Conservation (phyloP, 352 stramenopile species). For the Hyaloperonospora brassicae region DNA sequence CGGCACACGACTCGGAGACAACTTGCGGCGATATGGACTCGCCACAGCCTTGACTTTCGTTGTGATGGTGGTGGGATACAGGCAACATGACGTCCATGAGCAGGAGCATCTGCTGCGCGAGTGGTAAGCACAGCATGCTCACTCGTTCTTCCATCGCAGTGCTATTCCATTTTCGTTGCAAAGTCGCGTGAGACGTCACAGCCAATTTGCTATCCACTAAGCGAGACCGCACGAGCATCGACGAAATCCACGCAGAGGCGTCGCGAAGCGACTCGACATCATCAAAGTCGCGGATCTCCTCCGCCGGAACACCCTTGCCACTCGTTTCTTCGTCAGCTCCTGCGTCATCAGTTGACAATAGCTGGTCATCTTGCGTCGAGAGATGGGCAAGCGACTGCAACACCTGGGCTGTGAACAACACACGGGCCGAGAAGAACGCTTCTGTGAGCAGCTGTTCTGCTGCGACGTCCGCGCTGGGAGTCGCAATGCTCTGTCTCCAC, state of each 20-base stretch:
- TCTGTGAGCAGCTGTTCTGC: constrained; percentile 40
- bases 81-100: constrained; percentile 50
- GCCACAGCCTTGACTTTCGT: constrained; percentile 7
- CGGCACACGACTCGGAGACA: constrained; percentile 33
- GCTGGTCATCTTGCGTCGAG: constrained; percentile 12
- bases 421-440: constrained; percentile 44
- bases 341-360: neutral
- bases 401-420: constrained; percentile 52
- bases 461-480: constrained; percentile 26
- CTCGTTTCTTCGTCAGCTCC: neutral
- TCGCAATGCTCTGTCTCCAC: constrained; percentile 28
- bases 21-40: constrained; percentile 6
- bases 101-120: constrained; percentile 53
- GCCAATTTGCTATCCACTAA: constrained; percentile 18
- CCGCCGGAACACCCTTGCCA: neutral
- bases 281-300: constrained; percentile 36
- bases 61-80: constrained; percentile 15
- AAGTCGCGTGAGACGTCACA: neutral
- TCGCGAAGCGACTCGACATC: constrained; percentile 53
- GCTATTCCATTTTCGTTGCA: constrained; percentile 19
- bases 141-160: constrained; percentile 34
- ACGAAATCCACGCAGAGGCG: constrained; percentile 41
- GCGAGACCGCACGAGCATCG: constrained; percentile 40
- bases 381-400: constrained; percentile 49
- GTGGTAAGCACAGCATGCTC: constrained; percentile 38